Percentiles rank a stretch among this genome's conserved stretches.
These are phyloP conservation scores for Trichocladium uniseriatum DNA, from an alignment of 495 filamentous ascomycete genomes.

Conservation along the genomic window DNA sequence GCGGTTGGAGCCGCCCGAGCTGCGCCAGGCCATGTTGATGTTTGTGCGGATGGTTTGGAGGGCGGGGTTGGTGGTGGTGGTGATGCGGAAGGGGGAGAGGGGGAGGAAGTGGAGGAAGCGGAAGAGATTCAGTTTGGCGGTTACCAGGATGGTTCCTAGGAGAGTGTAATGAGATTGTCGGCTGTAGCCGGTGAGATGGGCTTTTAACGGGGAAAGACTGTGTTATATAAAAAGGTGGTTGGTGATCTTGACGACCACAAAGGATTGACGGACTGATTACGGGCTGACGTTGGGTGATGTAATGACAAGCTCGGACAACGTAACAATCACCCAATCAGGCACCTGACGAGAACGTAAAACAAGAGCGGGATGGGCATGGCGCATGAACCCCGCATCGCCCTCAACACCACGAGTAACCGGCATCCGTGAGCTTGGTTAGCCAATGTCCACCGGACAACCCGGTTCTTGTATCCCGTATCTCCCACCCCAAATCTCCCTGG, in stretches of 20 bases:
- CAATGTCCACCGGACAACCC: too few relatives aligned
- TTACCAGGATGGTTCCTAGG: background rate
- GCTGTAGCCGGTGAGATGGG: background rate
- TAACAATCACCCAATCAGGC: too few relatives aligned
- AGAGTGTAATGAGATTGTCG: background rate
- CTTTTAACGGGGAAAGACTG: background rate
- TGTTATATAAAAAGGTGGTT: background rate
- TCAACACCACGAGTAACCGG: too few relatives aligned
- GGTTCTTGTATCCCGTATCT: too few relatives aligned
- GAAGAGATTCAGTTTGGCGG: background rate
- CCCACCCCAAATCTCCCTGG: too few relatives aligned
- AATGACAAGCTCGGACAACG: background rate
- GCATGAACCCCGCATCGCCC: too few relatives aligned
- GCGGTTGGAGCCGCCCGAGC: slow-evolving; percentile 66
- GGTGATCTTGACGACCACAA: background rate
- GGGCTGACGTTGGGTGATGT: slow-evolving; percentile 16
- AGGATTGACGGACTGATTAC: slow-evolving; percentile 13
- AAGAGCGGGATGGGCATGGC: too few relatives aligned
- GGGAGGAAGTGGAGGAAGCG: slow-evolving; percentile 2
- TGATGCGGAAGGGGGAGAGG: background rate
- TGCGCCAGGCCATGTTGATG: slow-evolving; percentile 78
- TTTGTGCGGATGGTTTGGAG: background rate
- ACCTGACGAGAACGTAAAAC: too few relatives aligned
- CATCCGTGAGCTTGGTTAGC: too few relatives aligned
- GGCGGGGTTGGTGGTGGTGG: background rate